Evolutionary conservation across 2,329 filamentous ascomycete species (phyloP), one percentile per base, ranked within the genome.

Genomic region (Cercospora sp.): DNA sequence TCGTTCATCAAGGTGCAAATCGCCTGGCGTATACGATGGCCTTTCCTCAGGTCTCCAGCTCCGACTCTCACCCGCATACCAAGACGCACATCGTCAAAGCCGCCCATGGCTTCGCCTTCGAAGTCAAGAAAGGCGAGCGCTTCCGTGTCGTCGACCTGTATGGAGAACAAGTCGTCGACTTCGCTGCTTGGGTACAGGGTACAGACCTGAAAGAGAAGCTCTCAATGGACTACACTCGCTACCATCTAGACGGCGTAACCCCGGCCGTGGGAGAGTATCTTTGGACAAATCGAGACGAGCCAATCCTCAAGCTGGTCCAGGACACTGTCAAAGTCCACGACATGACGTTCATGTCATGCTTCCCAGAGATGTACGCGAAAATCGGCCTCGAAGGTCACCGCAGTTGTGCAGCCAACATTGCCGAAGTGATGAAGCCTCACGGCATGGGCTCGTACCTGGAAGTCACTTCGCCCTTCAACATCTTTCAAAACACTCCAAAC

Each of bases 301-400:
- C 77, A 0, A 75, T 81, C 36, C 72, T 81, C 16, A 72, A 74
- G n/a, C 69, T 81, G 33, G 74, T 75, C 7, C 75, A 73, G 28
- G 79, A 81, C 66, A 80, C 79, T 9, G 78, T 80, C 51, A 78
- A 79, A 61, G 76, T 79, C 30, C 79, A 81, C 72, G 79, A 80
- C 65, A 79, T 80, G 77, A 79, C 77, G 1, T 69, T 70, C 53
- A 80, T 81, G 78, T 77, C 77, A 10, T 81, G 80, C 70, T 79
- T 77, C 65, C 80, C 79, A 1, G 73, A 77, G 33, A 73, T 81
- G 63, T 81, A 81, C 66, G 69, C 70, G 30, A 76, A 77, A 62
- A 68, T 71, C 39, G 78, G 78, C 18, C 60, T 77, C 16, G 60
- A 72, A 13, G 73, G 72, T n/a, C 80, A 81, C 70, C 68, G 79